A percentile compares a stretch with the other conserved stretches of the same genome.
These are phyloP conservation scores for Alternaria solani DNA, from an alignment of 2,329 filamentous ascomycete species.

Conservation along the genomic window DNA sequence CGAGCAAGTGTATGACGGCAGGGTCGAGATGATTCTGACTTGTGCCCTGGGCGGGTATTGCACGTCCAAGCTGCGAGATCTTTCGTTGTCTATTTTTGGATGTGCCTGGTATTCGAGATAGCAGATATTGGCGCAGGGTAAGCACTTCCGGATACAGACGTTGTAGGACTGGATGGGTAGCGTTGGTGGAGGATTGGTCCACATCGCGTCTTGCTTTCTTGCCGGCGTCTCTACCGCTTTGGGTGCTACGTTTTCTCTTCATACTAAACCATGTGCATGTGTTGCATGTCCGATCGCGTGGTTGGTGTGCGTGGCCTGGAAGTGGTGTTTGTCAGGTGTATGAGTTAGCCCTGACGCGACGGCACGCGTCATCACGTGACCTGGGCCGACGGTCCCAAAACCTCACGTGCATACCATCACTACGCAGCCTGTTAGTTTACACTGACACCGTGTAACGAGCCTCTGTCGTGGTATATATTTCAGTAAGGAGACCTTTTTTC, in stretches of 20 bases:
- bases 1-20: slow-evolving; percentile 67
- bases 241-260: slow-evolving; percentile 42
- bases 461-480: neutral
- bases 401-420: neutral
- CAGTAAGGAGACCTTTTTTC: neutral
- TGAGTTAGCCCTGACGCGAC: neutral
- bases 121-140: slow-evolving; percentile 74
- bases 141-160: slow-evolving; percentile 72
- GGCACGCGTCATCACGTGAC: slow-evolving; percentile 3
- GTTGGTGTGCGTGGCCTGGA: neutral
- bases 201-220: slow-evolving; percentile 35
- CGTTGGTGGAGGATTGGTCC: slow-evolving; percentile 43
- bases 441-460: neutral
- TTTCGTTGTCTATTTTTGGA: slow-evolving; percentile 65
- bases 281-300: neutral
- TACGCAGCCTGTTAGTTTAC: neutral
- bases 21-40: slow-evolving; percentile 48
- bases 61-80: slow-evolving; percentile 50
- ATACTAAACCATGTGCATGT: neutral
- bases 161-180: slow-evolving; percentile 70
- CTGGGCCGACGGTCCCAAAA: neutral
- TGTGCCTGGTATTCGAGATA: slow-evolving; percentile 69
- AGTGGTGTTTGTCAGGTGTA: neutral
- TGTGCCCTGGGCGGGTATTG: slow-evolving; percentile 17
- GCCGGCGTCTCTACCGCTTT: slow-evolving; percentile 25